These are phyloP conservation scores for Talaromyces sp. DNA, from an alignment of 2,329 filamentous ascomycete species.

Conservation along the genomic window DNA sequence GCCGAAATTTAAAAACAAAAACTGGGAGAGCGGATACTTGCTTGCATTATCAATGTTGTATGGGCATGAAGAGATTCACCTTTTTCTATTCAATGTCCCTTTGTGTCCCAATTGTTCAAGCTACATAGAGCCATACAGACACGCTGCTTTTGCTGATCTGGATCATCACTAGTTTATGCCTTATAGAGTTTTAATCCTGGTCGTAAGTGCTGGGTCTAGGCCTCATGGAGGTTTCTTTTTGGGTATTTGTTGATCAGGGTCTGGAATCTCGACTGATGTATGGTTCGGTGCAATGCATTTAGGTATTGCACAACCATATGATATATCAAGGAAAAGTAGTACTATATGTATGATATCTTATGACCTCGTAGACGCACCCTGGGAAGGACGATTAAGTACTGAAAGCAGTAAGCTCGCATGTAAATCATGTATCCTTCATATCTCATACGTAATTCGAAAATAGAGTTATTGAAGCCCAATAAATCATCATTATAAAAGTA, in stretches of 20 bases:
- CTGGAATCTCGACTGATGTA: neutral
- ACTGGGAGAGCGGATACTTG: neutral
- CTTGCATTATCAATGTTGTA: neutral
- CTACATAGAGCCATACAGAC: neutral
- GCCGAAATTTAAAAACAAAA: neutral
- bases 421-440: neutral
- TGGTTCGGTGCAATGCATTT: neutral
- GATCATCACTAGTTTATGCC: neutral
- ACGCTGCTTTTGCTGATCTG: neutral
- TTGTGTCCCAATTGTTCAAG: neutral
- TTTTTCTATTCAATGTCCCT: neutral
- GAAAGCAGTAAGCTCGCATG: neutral
- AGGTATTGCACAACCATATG: neutral
- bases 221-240: neutral
- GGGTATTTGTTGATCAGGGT: neutral
- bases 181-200: neutral
- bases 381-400: neutral
- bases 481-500: conserved; percentile 6
- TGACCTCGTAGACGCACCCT: neutral
- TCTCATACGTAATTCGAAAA: neutral
- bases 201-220: neutral
- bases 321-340: neutral
- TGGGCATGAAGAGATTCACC: neutral
- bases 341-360: neutral
- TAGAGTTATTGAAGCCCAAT: neutral